Conservation (phyloP, 2,329 filamentous ascomycete genomes). For the Taxawa tesnikishii region DNA sequence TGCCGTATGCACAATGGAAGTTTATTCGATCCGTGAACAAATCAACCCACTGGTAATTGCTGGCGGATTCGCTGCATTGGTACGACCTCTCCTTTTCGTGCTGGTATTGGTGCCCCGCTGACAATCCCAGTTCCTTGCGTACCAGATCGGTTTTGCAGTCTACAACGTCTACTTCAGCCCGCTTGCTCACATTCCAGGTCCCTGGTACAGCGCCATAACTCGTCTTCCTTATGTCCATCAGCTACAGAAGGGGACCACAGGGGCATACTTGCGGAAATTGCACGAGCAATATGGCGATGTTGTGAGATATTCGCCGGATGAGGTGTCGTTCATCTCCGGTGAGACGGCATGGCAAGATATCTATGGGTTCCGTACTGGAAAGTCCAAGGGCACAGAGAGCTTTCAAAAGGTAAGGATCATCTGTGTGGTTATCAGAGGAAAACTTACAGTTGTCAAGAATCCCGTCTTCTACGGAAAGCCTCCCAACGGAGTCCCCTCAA, state of each 20-base stretch:
- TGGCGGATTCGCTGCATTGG: constrained; percentile 4
- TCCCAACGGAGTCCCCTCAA: constrained; percentile 16
- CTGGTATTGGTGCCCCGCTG: constrained; percentile 2
- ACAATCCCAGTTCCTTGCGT: constrained; percentile 5
- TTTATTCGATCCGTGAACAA: background rate
- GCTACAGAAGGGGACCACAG: constrained; percentile 14
- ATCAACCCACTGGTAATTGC: constrained; percentile 3
- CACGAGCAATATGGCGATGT: constrained; percentile 30
- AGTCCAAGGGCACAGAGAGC: constrained; percentile 20
- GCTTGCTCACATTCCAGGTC: constrained; percentile 25
- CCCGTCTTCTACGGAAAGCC: constrained; percentile 20
- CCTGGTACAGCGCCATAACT: constrained; percentile 18
- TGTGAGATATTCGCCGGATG: constrained; percentile 27
- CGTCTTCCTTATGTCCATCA: constrained; percentile 19
- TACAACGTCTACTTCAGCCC: constrained; percentile 29
- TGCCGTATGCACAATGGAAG: background rate
- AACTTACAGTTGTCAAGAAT: too few relatives aligned
- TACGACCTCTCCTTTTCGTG: background rate
- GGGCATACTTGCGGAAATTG: constrained; percentile 10
- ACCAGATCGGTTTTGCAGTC: constrained; percentile 8
- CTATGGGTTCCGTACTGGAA: constrained; percentile 26
- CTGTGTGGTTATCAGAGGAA: too few relatives aligned
- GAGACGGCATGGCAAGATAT: constrained; percentile 32
- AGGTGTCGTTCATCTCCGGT: constrained; percentile 29
- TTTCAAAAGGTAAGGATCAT: too few relatives aligned